Percentiles rank a stretch among this genome's conserved stretches.
These are phyloP conservation scores for Lenzites betulinus DNA, from an alignment of 768 basidiomycete genomes.

Conservation along the genomic window DNA sequence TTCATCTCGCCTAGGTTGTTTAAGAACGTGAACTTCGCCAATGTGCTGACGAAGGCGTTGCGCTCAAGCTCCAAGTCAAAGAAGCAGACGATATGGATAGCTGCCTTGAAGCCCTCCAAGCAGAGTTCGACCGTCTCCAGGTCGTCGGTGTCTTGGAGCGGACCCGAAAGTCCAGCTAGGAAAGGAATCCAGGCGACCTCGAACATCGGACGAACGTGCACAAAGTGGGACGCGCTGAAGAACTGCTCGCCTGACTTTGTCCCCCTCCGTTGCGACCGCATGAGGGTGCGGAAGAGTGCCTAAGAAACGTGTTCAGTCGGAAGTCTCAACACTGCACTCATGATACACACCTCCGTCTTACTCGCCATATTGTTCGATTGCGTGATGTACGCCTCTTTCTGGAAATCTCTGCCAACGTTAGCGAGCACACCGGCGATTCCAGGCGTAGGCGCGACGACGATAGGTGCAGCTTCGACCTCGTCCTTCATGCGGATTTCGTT, in stretches of 20 bases:
- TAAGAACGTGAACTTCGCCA: conserved; percentile 95
- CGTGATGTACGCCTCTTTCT: conserved; percentile 93
- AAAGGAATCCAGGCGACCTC: conserved; percentile 99
- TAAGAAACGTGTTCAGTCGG: conserved; percentile 29
- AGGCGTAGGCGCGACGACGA: conserved; percentile 49
- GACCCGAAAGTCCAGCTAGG: conserved; percentile 91
- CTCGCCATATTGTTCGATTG: conserved; percentile 96
- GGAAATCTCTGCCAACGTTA: conserved; percentile 90
- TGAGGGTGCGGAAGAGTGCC: conserved; percentile 92
- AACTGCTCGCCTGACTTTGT: conserved; percentile 82
- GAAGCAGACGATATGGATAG: conserved; percentile 95
- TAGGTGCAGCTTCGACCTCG: conserved; percentile 71
- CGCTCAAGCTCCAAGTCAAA: conserved; percentile 97
- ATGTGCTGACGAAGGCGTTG: conserved; percentile 97
- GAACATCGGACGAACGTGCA: conserved; percentile 98
- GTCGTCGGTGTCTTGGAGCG: conserved; percentile 94
- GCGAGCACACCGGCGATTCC: conserved; percentile 84
- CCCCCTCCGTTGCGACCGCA: conserved; percentile 87
- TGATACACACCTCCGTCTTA: conserved; percentile 80
- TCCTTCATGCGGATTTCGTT: conserved; percentile 99
- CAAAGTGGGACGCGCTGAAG: conserved; percentile 94
- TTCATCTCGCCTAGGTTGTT: conserved; percentile 99
- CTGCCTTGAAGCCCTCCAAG: conserved; percentile 93
- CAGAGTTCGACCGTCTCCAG: conserved; percentile 89
- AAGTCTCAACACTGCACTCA: not conserved